Evolutionary conservation across 805 yeast genomes (phyloP), one percentile per base, ranked within the genome.

Genomic region (Candida hungchunana): DNA sequence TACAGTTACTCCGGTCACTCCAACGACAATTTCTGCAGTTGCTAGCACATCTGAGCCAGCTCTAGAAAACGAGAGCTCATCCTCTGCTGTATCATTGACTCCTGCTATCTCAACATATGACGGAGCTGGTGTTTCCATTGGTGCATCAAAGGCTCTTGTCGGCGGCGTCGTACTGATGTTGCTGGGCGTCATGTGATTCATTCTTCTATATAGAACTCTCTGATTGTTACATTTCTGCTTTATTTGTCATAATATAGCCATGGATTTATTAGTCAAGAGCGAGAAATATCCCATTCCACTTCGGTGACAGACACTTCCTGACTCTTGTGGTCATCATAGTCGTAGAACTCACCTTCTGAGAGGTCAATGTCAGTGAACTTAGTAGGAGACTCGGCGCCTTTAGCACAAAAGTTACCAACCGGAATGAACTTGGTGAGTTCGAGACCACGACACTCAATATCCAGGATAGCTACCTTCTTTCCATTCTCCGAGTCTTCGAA

Each of bases 301-400:
- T 85, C 89, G 1, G 83, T 77, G 12, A 93, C 72, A 16, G 89
- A 76, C 14, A 88, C 96, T 59, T 90, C 97, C 28, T 66, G 74
- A 10, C 77, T 74, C 7, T 82, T 79, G 46, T 78, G 75, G 38
- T 93, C 97, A 57, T 93, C 97, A 55, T 89, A 93, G 51, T 93
- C 98, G 55, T 80, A 93, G 89, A 96, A 89, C 55, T 93, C 97
- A 35, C 75, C 78, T 18, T 85, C 96, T 24, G 68, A 73, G 19
- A 88, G 63, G 37, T 82, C 93, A 18, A 87, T 72, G 19, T 82
- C 85, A 6, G 53, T 53, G 51, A 83, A 85, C 35, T 55, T 59
- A 8, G 82, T 66, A 10, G 62, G 58, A 3, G 74, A 56, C 11
- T 73, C 78, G 6, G 61, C 66, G 10, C 84, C 83, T 26, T 53